Evolutionary conservation across 768 basidiomycete genomes (phyloP).

Genomic region (Psilocybe sp.): DNA sequence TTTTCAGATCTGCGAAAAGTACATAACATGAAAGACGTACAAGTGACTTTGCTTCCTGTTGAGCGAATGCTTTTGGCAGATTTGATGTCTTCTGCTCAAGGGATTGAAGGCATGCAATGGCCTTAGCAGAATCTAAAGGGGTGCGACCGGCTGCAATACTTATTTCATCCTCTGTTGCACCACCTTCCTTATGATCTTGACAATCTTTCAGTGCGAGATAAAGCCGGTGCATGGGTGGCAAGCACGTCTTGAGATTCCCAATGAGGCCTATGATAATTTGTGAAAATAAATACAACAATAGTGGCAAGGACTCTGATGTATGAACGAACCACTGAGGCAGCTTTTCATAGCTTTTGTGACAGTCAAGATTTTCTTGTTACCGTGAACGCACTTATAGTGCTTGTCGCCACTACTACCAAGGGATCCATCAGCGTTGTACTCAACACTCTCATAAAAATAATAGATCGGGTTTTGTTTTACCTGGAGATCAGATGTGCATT

Average conservation of each 20-base stretch:
- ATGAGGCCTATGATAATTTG: slow-evolving; percentile 2
- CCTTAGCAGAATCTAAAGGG: no score
- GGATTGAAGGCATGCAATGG: no score
- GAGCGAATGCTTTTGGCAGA: no score
- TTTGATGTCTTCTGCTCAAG: no score
- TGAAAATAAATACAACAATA: background rate
- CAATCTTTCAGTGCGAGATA: background rate
- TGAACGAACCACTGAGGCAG: slow-evolving; percentile 12
- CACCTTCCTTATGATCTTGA: no score
- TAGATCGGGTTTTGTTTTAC: slow-evolving; percentile 9
- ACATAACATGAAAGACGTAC: no score
- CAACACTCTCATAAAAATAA: slow-evolving; percentile 5
- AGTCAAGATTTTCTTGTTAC: slow-evolving; percentile 13
- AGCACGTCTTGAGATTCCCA: background rate
- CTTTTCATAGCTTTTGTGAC: slow-evolving; percentile 13
- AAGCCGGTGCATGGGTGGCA: slow-evolving; percentile 3
- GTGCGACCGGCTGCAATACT: no score
- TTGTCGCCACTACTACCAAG: slow-evolving; percentile 3
- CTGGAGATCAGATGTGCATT: no score
- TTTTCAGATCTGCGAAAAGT: no score
- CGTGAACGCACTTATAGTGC: slow-evolving; percentile 22
- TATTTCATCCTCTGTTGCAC: no score
- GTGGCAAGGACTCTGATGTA: no score
- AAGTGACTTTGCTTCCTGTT: no score
- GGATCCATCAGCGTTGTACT: slow-evolving; percentile 1